Evolutionary conservation across 306 rosid genomes (phyloP).

Genomic region (Rosa chinensis): DNA sequence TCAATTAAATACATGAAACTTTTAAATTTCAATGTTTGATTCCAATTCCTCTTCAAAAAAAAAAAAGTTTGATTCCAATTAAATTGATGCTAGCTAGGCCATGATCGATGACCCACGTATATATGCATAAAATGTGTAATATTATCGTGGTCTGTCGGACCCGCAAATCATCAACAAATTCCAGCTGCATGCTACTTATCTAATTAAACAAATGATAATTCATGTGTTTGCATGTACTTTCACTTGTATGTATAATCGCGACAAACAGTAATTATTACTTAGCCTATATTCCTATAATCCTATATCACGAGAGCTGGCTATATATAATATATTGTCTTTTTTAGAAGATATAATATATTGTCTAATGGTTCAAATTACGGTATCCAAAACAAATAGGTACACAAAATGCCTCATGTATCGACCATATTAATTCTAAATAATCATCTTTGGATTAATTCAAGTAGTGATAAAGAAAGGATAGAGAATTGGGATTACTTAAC

Average conservation of each 20-base stretch:
- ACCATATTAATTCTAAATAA: no score
- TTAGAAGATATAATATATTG: no score
- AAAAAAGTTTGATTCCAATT: not conserved
- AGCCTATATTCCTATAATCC: not conserved
- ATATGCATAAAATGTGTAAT: no score
- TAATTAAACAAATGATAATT: not conserved
- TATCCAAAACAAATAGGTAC: no score
- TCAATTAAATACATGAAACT: not conserved
- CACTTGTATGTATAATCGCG: not conserved
- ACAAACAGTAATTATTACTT: not conserved
- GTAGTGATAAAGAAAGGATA: no score
- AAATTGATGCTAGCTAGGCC: not conserved
- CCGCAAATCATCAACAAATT: not conserved
- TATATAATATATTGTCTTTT: no score
- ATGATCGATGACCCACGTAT: not conserved
- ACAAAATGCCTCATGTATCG: no score
- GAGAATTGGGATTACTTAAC: no score
- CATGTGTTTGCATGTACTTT: not conserved
- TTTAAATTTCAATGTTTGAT: not conserved
- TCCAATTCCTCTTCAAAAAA: no score
- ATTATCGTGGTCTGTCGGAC: not conserved
- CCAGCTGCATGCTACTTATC: not conserved
- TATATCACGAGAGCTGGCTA: no score
- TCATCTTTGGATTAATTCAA: no score
- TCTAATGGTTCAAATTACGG: no score